These are phyloP conservation scores for Exserohilum turcica DNA, from an alignment of 2,329 filamentous ascomycete genomes.

Conservation along the genomic window DNA sequence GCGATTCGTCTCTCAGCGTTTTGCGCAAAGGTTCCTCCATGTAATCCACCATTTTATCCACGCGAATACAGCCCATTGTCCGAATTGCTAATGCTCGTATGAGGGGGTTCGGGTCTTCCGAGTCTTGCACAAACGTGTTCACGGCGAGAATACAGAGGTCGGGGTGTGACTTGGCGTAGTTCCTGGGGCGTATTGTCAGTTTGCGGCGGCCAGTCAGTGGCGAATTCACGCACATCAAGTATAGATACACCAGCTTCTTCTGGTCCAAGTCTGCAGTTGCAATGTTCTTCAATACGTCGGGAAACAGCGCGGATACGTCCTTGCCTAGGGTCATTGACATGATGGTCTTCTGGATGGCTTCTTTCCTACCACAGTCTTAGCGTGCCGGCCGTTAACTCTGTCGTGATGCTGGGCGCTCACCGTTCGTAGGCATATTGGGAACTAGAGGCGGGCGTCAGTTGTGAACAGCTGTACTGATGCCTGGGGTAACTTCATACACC, in stretches of 20 bases:
- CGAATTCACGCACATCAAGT: slow-evolving; percentile 73
- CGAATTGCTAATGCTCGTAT: slow-evolving; percentile 93
- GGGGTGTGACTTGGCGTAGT: slow-evolving; percentile 98
- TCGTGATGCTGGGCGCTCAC: slow-evolving; percentile 45
- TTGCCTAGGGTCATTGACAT: slow-evolving; percentile 99
- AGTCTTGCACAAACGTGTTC: slow-evolving; percentile 98
- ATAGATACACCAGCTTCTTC: slow-evolving; percentile 99
- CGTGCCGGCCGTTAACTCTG: slow-evolving; percentile 17
- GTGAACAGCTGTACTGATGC: slow-evolving; percentile 15
- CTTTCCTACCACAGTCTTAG: slow-evolving; percentile 67
- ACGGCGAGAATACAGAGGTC: slow-evolving; percentile 98
- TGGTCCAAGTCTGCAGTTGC: slow-evolving; percentile 93
- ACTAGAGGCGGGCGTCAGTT: slow-evolving; percentile 55
- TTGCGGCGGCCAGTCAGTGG: neutral
- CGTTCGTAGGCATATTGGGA: slow-evolving; percentile 99
- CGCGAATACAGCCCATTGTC: slow-evolving; percentile 97
- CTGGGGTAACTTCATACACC: slow-evolving; percentile 57
- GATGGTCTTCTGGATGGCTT: slow-evolving; percentile 99
- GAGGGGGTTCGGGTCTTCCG: slow-evolving; percentile 95
- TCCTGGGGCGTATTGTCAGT: slow-evolving; percentile 62
- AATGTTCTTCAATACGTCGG: slow-evolving; percentile 98
- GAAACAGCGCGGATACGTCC: slow-evolving; percentile 95
- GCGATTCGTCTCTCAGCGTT: slow-evolving; percentile 94
- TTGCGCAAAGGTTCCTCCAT: slow-evolving; percentile 98
- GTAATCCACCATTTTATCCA: slow-evolving; percentile 99